Base-by-base conservation (phyloP, 116 monocot genomes). In the Trichopus zeylanicus region DNA sequence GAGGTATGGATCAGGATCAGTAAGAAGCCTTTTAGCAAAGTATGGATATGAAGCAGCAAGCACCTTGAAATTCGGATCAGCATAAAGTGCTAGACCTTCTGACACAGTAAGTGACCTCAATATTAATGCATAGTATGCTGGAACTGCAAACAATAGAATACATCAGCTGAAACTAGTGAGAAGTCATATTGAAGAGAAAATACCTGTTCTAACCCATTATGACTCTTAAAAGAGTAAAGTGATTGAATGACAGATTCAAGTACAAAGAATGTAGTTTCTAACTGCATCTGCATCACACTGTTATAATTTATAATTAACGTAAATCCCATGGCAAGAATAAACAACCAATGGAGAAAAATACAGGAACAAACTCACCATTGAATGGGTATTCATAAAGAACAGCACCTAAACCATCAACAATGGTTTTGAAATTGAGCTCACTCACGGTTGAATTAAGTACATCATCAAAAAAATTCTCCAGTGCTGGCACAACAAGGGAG, bases 1-100 rank as follows among this genome's bases (percentile, higher is more conserved):
- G 23, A 97, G 97, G 68, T 97, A 97, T 65, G 97, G 97, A 77
- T 97, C 87, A 26, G 91, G 87, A 77, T 97, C 97, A 48, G 97
- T 97, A n/a, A 97, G 77, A 63, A 97, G 91, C 66, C 97, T 81
- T 71, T 97, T 97, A 21, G 97, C 97, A 75, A 97, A 97, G 78
- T 97, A 91, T 32, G 97, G 97, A 78, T 97, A 97, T 59, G 91
- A 97, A 8, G 97, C 97, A 48, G 91, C 97, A 65, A 97, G 87
- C 57, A 97, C 97, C 67, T 97, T 97, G 49, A 97, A 97, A 70
- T 87, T 80, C 6, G 97, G 97, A 73, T 97, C 97, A 29, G 97
- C 97, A 71, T 87, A 87, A 62, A 98, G 71, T 57, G 97, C 97
- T 52, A 98, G 68, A 48, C 97, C 97, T 88, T 98, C 97, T 57